phyloP scores from a whole-genome alignment of 805 yeast species.

The Yamadazyma endophytica region DNA sequence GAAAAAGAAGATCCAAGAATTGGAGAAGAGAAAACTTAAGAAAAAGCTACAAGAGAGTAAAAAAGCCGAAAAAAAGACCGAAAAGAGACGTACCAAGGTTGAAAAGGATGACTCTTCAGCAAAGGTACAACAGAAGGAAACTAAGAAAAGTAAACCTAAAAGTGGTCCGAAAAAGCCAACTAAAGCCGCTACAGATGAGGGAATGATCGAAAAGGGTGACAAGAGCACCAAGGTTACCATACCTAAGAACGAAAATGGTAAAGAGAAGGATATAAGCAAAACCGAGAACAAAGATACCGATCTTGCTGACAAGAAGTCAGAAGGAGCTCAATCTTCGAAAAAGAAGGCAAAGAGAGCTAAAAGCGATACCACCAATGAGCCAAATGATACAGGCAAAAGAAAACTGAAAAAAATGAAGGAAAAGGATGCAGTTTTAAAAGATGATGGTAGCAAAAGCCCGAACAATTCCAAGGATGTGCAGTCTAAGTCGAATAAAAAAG shows the following conservation, averaged over 20 bases:
- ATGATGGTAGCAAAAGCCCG: no score
- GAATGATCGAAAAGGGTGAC: conserved; percentile 3
- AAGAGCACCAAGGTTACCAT: conserved; percentile 1
- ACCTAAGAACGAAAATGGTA: neutral
- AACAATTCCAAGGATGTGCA: no score
- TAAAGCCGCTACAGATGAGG: conserved; percentile 1
- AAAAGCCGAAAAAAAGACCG: conserved; percentile 1
- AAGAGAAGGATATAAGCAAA: neutral
- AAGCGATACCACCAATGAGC: no score
- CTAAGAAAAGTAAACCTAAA: conserved; percentile 1
- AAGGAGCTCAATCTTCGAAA: no score
- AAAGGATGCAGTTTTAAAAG: no score
- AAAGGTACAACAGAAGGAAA: neutral
- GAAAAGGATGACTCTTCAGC: neutral
- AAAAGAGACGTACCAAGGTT: neutral
- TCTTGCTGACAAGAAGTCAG: no score
- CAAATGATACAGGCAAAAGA: no score
- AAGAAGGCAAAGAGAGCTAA: no score
- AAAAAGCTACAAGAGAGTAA: conserved; percentile 3
- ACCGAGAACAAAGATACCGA: neutral
- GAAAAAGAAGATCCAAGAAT: conserved; percentile 4
- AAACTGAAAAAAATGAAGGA: no score
- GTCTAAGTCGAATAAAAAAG: no score
- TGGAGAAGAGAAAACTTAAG: conserved; percentile 3
- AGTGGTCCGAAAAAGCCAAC: conserved; percentile 3